phyloP scores from a whole-genome alignment of 495 filamentous ascomycete genomes.

The Penicillium taxi region DNA sequence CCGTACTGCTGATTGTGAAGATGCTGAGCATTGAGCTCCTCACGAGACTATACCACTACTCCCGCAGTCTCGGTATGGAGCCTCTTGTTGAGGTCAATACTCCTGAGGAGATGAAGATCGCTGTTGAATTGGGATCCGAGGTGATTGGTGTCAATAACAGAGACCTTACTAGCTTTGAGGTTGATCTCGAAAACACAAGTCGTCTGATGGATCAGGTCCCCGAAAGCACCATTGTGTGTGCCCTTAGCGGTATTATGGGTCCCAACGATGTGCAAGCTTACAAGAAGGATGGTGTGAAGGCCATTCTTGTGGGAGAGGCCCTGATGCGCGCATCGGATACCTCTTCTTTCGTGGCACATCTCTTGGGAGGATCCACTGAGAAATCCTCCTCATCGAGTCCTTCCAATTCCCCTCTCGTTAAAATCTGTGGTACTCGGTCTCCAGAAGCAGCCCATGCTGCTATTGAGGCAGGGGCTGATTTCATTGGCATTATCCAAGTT shows the following conservation, averaged over 20 bases:
- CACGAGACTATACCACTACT: conserved; percentile 76
- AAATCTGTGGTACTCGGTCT: conserved; percentile 91
- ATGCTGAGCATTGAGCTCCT: conserved; percentile 81
- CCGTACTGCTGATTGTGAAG: conserved; percentile 93
- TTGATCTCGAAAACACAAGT: conserved; percentile 90
- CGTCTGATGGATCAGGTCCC: conserved; percentile 80
- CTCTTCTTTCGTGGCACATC: conserved; percentile 68
- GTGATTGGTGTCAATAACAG: conserved; percentile 98
- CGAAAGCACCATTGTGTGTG: conserved; percentile 81
- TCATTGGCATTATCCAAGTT: conserved; percentile 89
- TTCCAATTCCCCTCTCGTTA: conserved; percentile 57
- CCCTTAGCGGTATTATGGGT: conserved; percentile 86
- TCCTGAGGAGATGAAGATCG: conserved; percentile 81
- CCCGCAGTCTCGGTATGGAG: conserved; percentile 88
- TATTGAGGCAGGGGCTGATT: conserved; percentile 80
- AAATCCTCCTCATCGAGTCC: conserved; percentile 11
- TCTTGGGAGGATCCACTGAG: conserved; percentile 55
- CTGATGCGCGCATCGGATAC: conserved; percentile 84
- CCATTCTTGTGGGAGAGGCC: conserved; percentile 89
- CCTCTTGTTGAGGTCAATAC: conserved; percentile 96
- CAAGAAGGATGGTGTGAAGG: conserved; percentile 79
- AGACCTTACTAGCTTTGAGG: conserved; percentile 90
- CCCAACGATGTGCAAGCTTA: conserved; percentile 88
- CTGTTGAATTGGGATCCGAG: conserved; percentile 78
- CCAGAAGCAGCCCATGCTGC: conserved; percentile 73